phyloP scores from a whole-genome alignment of 495 filamentous ascomycete species.

The Annulohypoxylon bovei region DNA sequence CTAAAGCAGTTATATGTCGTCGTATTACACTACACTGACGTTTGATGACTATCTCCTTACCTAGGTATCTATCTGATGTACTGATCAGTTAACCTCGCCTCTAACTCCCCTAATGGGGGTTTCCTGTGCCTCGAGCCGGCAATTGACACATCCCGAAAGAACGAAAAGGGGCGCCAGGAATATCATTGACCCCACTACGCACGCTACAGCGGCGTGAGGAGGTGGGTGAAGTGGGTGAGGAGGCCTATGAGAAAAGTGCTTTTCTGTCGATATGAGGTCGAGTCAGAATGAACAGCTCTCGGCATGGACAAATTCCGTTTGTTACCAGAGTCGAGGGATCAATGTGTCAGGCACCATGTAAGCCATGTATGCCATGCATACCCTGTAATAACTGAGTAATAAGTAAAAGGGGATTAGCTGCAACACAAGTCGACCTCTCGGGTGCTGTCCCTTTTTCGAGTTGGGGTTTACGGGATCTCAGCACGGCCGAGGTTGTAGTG shows the following conservation, averaged over 20 bases:
- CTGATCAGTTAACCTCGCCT: conserved; percentile 38
- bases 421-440: conserved; percentile 24
- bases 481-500: conserved; percentile 39
- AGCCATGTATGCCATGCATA: conserved; percentile 4
- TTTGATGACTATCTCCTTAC: conserved; percentile 28
- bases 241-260: conserved; percentile 23
- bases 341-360: conserved; percentile 23
- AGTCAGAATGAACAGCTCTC: conserved; percentile 18
- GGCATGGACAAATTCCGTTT: conserved; percentile 23
- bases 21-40: conserved; percentile 25
- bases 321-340: conserved; percentile 25
- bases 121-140: conserved; percentile 32
- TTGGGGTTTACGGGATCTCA: conserved; percentile 29
- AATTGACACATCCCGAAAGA: conserved; percentile 34
- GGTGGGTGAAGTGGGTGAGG: conserved; percentile 28
- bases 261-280: conserved; percentile 19
- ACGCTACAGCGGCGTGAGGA: conserved; percentile 22
- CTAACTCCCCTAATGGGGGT: conserved; percentile 31
- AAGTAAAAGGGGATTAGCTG: conserved; percentile 13
- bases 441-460: conserved; percentile 7
- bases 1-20: conserved; percentile 27
- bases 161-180: conserved; percentile 20
- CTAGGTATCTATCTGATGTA: conserved; percentile 21
- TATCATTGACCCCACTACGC: conserved; percentile 38
- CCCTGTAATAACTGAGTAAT: conserved; percentile 41